Evolutionary conservation across 345 rosid genomes (phyloP).

Genomic region (Carallia brachiata): DNA sequence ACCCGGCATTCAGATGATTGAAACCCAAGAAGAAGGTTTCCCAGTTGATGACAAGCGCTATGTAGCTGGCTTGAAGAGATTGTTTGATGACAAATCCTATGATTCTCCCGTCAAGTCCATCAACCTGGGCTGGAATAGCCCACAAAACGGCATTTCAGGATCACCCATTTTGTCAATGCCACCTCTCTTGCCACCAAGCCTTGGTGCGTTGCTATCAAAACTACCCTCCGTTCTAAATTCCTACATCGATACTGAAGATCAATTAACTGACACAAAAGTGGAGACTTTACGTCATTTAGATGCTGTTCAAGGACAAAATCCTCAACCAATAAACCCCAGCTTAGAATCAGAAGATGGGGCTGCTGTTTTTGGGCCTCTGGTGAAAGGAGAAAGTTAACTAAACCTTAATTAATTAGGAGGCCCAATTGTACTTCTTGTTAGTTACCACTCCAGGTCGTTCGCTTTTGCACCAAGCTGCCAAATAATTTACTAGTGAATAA

Average conservation of each 20-base stretch:
- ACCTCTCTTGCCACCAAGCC: conserved; percentile 45
- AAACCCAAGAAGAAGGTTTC: conserved; percentile 29
- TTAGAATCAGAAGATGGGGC: not conserved
- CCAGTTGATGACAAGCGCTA: conserved; percentile 27
- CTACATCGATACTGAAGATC: conserved; percentile 18
- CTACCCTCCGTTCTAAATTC: conserved; percentile 42
- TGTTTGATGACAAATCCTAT: conserved; percentile 28
- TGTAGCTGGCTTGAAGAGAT: conserved; percentile 40
- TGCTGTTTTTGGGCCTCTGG: conserved; percentile 24
- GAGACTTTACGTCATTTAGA: conserved; percentile 11
- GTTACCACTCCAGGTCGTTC: not conserved
- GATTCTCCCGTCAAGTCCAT: conserved; percentile 41
- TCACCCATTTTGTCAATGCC: conserved; percentile 45
- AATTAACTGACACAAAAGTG: not conserved
- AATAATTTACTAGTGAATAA: not conserved
- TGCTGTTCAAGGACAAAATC: conserved; percentile 4
- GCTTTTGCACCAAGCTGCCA: not conserved
- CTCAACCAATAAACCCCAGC: conserved; percentile 1
- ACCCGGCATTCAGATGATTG: conserved; percentile 28
- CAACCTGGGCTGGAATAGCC: conserved; percentile 61
- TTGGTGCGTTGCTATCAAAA: conserved; percentile 53
- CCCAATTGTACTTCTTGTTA: conserved; percentile 15
- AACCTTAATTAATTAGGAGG: conserved; percentile 30
- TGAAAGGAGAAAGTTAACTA: conserved; percentile 14
- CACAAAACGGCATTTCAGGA: conserved; percentile 36